These are phyloP conservation scores for Aegilops tauschii DNA, from an alignment of 176 grass and related monocot genomes.

Conservation along the genomic window DNA sequence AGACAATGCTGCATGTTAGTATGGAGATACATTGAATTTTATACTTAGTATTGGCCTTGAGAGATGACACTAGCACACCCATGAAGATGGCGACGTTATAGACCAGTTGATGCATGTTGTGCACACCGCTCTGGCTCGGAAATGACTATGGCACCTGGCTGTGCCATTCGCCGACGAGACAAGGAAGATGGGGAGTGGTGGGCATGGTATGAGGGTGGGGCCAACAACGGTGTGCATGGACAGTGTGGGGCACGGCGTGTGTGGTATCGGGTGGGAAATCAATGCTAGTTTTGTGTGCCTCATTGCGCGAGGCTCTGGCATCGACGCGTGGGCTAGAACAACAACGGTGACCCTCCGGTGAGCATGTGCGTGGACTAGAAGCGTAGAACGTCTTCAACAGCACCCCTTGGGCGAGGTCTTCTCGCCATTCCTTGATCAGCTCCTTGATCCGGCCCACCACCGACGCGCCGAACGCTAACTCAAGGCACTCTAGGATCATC, in stretches of 20 bases:
- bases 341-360: too few relatives aligned
- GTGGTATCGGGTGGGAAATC: too few relatives aligned
- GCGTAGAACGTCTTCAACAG: too few relatives aligned
- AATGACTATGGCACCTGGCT: neutral
- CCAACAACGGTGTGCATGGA: neutral
- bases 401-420: slow-evolving; percentile 91
- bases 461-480: slow-evolving; percentile 56
- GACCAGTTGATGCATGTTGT: neutral
- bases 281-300: neutral
- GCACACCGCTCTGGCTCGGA: neutral
- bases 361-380: too few relatives aligned
- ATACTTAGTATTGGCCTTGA: neutral
- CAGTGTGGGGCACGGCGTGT: neutral
- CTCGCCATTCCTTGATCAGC: slow-evolving; percentile 94
- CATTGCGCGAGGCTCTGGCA: neutral
- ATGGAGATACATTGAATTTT: neutral
- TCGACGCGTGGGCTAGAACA: too few relatives aligned
- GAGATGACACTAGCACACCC: neutral
- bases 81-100: neutral
- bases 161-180: neutral
- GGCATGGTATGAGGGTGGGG: neutral
- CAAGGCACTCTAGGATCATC: slow-evolving; percentile 55
- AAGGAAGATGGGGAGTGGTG: neutral
- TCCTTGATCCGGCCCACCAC: slow-evolving; percentile 96
- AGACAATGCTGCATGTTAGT: neutral